Percentiles rank a stretch among this genome's conserved stretches.
Conservation (phyloP, 176 grass and related monocot species). For the Poa pratensis region DNA sequence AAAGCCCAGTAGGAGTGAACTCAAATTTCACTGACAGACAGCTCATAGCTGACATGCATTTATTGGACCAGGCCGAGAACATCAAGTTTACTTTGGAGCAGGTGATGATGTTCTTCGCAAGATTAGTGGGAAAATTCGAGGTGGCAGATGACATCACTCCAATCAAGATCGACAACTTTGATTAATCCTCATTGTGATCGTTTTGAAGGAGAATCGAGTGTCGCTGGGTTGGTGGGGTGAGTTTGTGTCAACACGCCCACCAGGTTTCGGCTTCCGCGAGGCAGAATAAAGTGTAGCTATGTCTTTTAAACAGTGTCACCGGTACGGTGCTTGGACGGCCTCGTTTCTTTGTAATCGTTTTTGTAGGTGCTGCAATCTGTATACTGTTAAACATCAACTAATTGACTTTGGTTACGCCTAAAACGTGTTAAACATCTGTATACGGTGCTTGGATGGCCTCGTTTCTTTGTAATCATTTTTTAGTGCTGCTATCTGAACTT, state of each 20-base stretch:
- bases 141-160: conserved; percentile 81
- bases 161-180: conserved; percentile 88
- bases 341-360: neutral
- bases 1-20: neutral
- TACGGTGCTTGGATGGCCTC: too few species aligned
- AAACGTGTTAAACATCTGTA: too few species aligned
- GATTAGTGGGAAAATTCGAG: conserved; percentile 75
- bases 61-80: conserved; percentile 74
- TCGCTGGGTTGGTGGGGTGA: neutral
- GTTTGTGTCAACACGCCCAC: neutral
- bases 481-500: too few species aligned
- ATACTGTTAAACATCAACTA: neutral
- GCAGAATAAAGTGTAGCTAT: neutral
- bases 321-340: neutral
- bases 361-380: neutral
- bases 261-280: neutral
- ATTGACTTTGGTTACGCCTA: neutral
- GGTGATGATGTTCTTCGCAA: conserved; percentile 84
- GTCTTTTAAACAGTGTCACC: neutral
- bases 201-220: neutral
- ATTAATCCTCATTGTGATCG: conserved; percentile 9
- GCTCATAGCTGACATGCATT: conserved; percentile 5
- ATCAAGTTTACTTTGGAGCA: conserved; percentile 98
- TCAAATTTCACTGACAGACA: conserved; percentile 18
- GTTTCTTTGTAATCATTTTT: too few species aligned